These are phyloP conservation scores for Sesbania bispinosa DNA, from an alignment of 306 rosid species.

Conservation along the genomic window DNA sequence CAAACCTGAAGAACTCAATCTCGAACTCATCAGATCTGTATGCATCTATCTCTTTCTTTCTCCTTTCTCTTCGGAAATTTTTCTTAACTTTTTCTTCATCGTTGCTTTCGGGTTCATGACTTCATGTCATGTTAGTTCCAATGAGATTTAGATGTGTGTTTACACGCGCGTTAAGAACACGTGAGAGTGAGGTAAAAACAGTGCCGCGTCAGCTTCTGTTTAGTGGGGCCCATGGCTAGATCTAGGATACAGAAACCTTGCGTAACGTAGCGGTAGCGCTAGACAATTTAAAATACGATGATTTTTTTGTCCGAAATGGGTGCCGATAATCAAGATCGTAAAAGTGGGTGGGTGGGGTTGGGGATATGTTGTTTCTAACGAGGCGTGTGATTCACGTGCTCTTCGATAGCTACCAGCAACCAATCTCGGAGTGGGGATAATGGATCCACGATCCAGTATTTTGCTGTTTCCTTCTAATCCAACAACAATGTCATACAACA, in stretches of 20 bases:
- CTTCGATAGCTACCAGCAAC: not conserved
- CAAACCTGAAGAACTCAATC: constrained; percentile 69
- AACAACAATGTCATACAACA: not conserved
- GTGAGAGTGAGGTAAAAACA: not conserved
- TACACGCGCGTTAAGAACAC: constrained; percentile 7
- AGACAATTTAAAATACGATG: not conserved
- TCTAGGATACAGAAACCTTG: constrained; percentile 20
- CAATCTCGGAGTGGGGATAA: not conserved
- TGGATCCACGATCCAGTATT: not conserved
- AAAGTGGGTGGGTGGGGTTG: constrained; percentile 8
- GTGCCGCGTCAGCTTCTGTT: constrained; percentile 13
- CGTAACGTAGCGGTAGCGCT: not conserved
- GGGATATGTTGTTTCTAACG: not conserved
- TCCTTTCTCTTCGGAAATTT: constrained; percentile 6
- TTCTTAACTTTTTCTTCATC: not conserved
- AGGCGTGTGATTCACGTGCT: not conserved
- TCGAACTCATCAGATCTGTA: constrained; percentile 87
- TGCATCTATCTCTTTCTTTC: not conserved
- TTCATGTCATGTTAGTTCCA: not conserved
- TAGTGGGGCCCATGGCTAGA: constrained; percentile 36
- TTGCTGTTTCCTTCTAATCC: not conserved
- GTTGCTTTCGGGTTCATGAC: not conserved
- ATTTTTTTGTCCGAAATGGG: not conserved
- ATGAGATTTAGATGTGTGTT: not conserved
- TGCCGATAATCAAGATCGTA: not conserved